Conservation (phyloP, 345 rosid genomes). For the Rhizophora apiculata region DNA sequence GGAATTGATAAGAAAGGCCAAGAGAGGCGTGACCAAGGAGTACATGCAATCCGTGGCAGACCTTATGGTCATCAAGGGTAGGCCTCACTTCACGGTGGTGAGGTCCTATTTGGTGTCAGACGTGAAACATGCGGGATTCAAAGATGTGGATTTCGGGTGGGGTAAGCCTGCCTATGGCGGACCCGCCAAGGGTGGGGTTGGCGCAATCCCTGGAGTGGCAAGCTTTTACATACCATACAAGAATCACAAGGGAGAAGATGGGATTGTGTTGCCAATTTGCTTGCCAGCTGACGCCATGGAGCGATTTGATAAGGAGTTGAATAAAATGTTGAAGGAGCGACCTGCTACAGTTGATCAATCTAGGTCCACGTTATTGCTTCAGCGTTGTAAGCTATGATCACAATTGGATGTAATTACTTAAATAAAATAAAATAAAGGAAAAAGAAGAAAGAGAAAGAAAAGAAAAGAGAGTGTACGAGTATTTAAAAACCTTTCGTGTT, state of each 20-base stretch:
- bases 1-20: conserved; percentile 17
- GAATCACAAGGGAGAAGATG: conserved; percentile 17
- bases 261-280: conserved; percentile 12
- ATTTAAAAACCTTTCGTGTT: too few relatives aligned
- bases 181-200: conserved; percentile 4
- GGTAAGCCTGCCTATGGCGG: conserved; percentile 17
- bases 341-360: too few relatives aligned
- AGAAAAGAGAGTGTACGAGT: too few relatives aligned
- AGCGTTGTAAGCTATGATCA: too few relatives aligned
- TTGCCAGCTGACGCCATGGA: conserved; percentile 20
- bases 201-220: neutral
- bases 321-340: neutral
- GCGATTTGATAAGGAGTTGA: neutral
- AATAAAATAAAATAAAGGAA: too few relatives aligned
- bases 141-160: conserved; percentile 24
- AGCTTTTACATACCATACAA: conserved; percentile 1
- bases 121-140: neutral
- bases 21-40: conserved; percentile 20
- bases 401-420: too few relatives aligned
- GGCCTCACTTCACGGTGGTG: conserved; percentile 16
- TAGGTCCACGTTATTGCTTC: too few relatives aligned
- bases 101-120: conserved; percentile 18
- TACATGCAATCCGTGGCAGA: conserved; percentile 22
- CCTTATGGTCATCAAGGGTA: conserved; percentile 13
- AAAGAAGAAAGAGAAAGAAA: too few relatives aligned